Evolutionary conservation across 2,329 filamentous ascomycete genomes (phyloP).

Genomic region (Diaporthe caulivora): DNA sequence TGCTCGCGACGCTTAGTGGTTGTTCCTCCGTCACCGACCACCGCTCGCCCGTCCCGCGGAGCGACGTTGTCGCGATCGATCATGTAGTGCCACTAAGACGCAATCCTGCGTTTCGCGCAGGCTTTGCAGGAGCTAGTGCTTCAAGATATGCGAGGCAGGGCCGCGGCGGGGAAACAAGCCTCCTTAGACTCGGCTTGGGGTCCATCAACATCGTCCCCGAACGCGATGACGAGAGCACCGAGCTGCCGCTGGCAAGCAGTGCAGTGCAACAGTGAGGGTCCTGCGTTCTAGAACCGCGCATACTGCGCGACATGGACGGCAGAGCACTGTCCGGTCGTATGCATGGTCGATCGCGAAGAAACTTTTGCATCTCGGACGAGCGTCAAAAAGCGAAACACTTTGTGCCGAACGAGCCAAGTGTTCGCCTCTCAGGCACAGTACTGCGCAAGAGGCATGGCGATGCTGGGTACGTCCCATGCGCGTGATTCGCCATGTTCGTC

Average conservation of each 20-base stretch:
- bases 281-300: conserved; percentile 3
- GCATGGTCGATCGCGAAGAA: conserved; percentile 16
- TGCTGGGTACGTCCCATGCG: not conserved
- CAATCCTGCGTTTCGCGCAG: conserved; percentile 7
- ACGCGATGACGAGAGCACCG: not conserved
- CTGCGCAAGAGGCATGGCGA: not conserved
- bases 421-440: not conserved
- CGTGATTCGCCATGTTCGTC: conserved; percentile 9
- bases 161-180: conserved; percentile 17
- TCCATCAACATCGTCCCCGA: not conserved
- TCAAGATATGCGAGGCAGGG: conserved; percentile 25
- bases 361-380: not conserved
- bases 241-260: not conserved
- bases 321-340: not conserved
- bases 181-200: conserved; percentile 15
- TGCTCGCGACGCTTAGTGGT: not conserved
- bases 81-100: conserved; percentile 13
- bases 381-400: conserved; percentile 10
- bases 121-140: conserved; percentile 22
- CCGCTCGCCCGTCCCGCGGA: not conserved
- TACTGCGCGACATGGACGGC: conserved; percentile 20
- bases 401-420: conserved; percentile 11
- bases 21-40: not conserved
- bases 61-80: conserved; percentile 7
- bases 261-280: conserved; percentile 15